Base-by-base conservation (phyloP, 352 stramenopile genomes). In the Phytophthora syringae region DNA sequence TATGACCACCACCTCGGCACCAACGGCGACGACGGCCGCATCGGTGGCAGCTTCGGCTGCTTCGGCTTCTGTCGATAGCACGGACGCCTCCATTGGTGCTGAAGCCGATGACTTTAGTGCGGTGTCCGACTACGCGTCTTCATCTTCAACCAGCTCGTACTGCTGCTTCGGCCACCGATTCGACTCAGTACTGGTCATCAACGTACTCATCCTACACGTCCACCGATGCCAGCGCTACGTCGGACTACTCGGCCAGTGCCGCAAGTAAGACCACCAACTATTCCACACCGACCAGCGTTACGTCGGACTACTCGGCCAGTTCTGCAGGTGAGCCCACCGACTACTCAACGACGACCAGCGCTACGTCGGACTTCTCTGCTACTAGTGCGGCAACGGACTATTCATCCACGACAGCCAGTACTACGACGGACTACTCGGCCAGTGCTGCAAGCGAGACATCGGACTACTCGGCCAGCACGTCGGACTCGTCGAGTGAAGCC, bases 201-300 rank as follows among this genome's bases (percentile, higher is more conserved):
- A 57, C 50, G 13, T 57, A 52, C 27, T 52, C 47, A 1, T 52
- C 47, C 25, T 52, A 52, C 39, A 45, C 39, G 39, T 34, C 43
- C 3, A 50, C 43, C 22, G 21, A 20, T 10, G 21, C 18, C 21
- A n/a, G n/a, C n/a, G n/a, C n/a, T n/a, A n/a, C n/a, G n/a, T n/a
- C n/a, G n/a, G n/a, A n/a, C n/a, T n/a, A n/a, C n/a, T n/a, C n/a
- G n/a, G n/a, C n/a, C n/a, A 50, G 43, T 50, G 43, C 43, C 20
- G 43, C 48, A 11, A 56, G 49, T 30, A 20, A 11, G 6, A 52
- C 45, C 16, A 52, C 45, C 22, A n/a, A 55, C 5, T 56, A 56
- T 39, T 32, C 52, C 24, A n/a, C n/a, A n/a, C n/a, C n/a, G n/a
- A n/a, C n/a, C n/a, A n/a, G n/a, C n/a, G n/a, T n/a, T n/a, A n/a